phyloP scores from a whole-genome alignment of 2,329 filamentous ascomycete species.

The Biscogniauxia mediterranea region DNA sequence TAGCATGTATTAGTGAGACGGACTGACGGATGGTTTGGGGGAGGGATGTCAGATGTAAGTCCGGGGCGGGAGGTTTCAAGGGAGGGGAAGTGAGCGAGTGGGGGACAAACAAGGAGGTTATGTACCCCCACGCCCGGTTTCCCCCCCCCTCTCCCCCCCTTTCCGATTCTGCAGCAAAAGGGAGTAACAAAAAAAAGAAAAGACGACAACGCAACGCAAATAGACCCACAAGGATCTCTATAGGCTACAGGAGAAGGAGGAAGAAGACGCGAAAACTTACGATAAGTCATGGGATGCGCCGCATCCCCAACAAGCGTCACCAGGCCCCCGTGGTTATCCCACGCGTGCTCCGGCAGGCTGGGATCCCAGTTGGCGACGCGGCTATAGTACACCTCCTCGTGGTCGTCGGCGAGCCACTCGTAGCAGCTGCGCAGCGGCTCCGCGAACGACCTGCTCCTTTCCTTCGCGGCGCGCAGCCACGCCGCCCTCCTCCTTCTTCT shows the following conservation, averaged over 20 bases:
- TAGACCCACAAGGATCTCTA: too few species aligned
- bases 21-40: background rate
- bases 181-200: too few species aligned
- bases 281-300: constrained; percentile 36
- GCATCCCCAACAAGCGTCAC: constrained; percentile 35
- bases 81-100: background rate
- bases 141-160: too few species aligned
- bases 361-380: constrained; percentile 33
- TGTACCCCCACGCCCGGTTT: background rate
- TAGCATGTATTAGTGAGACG: constrained; percentile 2
- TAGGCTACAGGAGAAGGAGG: too few species aligned
- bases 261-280: constrained; percentile 19
- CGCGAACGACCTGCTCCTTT: constrained; percentile 36
- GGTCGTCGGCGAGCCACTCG: constrained; percentile 32
- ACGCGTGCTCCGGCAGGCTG: constrained; percentile 27
- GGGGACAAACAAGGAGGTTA: background rate
- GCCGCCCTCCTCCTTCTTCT: background rate
- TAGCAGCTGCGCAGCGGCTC: constrained; percentile 45
- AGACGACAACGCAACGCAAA: too few species aligned
- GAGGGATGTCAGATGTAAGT: background rate
- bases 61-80: background rate
- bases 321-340: constrained; percentile 32
- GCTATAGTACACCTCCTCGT: constrained; percentile 29
- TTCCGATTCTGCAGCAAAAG: too few species aligned
- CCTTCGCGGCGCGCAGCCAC: constrained; percentile 39